These are phyloP conservation scores for Ophioceras dolichostomum DNA, from an alignment of 2,329 filamentous ascomycete species.

Conservation along the genomic window DNA sequence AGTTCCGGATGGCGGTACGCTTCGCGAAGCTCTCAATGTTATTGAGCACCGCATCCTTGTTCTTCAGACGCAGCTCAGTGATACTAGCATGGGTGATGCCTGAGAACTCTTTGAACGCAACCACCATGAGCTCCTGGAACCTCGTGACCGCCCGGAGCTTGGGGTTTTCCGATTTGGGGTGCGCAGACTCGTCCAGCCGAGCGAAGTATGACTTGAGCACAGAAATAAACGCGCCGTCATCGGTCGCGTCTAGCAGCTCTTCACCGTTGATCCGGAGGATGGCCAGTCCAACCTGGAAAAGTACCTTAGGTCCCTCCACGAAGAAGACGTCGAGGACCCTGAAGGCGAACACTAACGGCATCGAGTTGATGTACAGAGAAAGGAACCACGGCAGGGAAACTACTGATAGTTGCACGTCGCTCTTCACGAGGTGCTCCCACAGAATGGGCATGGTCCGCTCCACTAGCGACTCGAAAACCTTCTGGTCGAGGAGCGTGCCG, in stretches of 20 bases:
- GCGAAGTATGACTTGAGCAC: constrained; percentile 93
- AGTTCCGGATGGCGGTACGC: constrained; percentile 86
- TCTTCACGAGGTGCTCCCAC: constrained; percentile 96
- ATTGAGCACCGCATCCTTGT: constrained; percentile 87
- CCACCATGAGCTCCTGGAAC: constrained; percentile 98
- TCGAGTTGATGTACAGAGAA: constrained; percentile 97
- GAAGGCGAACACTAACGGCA: constrained; percentile 96
- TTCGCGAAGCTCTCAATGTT: constrained; percentile 98
- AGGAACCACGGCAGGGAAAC: constrained; percentile 97
- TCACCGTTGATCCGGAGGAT: constrained; percentile 96
- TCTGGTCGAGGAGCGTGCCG: constrained; percentile 88
- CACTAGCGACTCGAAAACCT: constrained; percentile 95
- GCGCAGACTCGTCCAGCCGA: constrained; percentile 85
- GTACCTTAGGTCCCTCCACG: constrained; percentile 89
- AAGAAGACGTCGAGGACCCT: constrained; percentile 96
- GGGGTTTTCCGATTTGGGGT: constrained; percentile 88
- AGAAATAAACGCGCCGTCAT: constrained; percentile 94
- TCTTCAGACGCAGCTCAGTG: constrained; percentile 75
- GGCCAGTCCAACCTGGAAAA: constrained; percentile 95
- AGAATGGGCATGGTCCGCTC: constrained; percentile 98
- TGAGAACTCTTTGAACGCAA: constrained; percentile 96
- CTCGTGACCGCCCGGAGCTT: constrained; percentile 88
- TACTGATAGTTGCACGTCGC: constrained; percentile 92
- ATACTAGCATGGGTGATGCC: constrained; percentile 91
- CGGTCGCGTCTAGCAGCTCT: constrained; percentile 80